Percentiles rank a stretch among this genome's conserved stretches.
phyloP scores from a whole-genome alignment of 73 alveolate genomes.

The Uronychia setigera region DNA sequence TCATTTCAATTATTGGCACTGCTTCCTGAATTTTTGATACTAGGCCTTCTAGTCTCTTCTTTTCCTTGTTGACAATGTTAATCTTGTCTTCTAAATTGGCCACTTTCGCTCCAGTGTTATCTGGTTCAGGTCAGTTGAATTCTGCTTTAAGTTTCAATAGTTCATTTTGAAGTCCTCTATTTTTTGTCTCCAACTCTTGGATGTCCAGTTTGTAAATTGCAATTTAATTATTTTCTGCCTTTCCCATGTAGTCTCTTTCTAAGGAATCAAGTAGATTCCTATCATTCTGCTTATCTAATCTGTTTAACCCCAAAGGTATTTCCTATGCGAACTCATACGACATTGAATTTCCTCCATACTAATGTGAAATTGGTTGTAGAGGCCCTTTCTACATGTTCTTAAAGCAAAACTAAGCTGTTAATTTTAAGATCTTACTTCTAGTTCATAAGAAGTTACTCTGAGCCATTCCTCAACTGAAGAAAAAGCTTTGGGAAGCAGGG shows the following conservation, averaged over 20 bases:
- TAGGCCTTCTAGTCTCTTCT: not conserved
- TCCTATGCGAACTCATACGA: too few relatives aligned
- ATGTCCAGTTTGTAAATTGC: not conserved
- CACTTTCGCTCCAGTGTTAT: not conserved
- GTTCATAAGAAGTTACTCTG: not conserved
- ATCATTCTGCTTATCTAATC: too few relatives aligned
- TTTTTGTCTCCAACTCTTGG: too few relatives aligned
- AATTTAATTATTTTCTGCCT: not conserved
- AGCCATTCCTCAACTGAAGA: not conserved
- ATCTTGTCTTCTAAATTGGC: not conserved
- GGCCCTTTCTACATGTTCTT: not conserved
- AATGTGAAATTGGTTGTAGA: too few relatives aligned
- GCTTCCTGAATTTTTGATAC: not conserved
- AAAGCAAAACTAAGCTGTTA: not conserved
- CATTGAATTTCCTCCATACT: too few relatives aligned
- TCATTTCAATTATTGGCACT: not conserved
- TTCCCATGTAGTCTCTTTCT: not conserved
- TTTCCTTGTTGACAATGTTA: not conserved
- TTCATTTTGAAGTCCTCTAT: not conserved
- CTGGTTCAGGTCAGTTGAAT: not conserved
- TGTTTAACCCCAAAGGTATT: too few relatives aligned
- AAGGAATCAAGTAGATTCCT: not conserved
- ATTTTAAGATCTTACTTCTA: not conserved
- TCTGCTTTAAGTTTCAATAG: not conserved
- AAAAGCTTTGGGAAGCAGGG: not conserved